A percentile compares a stretch with the other conserved stretches of the same genome.
Evolutionary conservation across 23 red algal genomes (phyloP).

Genomic region (Gracilaria caudata): DNA sequence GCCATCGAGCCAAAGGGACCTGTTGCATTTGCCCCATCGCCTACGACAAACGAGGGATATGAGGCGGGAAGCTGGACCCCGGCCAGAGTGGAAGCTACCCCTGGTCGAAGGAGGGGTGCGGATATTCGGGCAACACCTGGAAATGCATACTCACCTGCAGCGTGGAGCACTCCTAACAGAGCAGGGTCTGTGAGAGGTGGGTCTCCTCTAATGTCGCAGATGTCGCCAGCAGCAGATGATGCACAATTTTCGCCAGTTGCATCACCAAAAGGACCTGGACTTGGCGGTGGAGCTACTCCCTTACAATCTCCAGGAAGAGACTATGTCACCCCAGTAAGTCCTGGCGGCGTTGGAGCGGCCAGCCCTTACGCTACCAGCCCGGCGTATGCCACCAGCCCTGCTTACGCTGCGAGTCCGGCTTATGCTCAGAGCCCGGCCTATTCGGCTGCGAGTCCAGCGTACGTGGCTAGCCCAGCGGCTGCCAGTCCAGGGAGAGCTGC

Average conservation of each 20-base stretch:
- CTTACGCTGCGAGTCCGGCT: constrained; percentile 67
- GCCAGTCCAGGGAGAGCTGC: constrained; percentile 22
- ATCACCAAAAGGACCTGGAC: constrained; percentile 44
- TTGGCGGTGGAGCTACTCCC: constrained; percentile 39
- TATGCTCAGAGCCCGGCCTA: constrained; percentile 52
- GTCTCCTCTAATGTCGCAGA: constrained; percentile 46
- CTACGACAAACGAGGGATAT: constrained; percentile 23
- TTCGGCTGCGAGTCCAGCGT: constrained; percentile 54
- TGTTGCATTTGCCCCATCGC: constrained; percentile 18
- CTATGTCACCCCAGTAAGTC: constrained; percentile 35
- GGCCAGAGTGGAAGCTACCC: constrained; percentile 39
- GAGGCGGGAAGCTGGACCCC: constrained; percentile 16
- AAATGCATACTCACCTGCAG: constrained; percentile 76
- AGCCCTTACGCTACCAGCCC: constrained; percentile 32
- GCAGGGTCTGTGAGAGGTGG: constrained; percentile 7
- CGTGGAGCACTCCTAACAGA: constrained; percentile 42
- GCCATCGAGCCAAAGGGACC: constrained; percentile 55
- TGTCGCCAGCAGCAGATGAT: constrained; percentile 65
- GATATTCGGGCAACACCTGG: constrained; percentile 63
- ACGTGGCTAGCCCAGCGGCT: constrained; percentile 53
- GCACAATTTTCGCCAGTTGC: constrained; percentile 70
- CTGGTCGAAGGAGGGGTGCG: constrained; percentile 42
- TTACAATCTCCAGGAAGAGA: constrained; percentile 54
- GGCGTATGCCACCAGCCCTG: constrained; percentile 41
- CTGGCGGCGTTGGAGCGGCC: constrained; percentile 25